Base-by-base conservation (phyloP, 257 asterid genomes). In the Jaltomata sinuosa region DNA sequence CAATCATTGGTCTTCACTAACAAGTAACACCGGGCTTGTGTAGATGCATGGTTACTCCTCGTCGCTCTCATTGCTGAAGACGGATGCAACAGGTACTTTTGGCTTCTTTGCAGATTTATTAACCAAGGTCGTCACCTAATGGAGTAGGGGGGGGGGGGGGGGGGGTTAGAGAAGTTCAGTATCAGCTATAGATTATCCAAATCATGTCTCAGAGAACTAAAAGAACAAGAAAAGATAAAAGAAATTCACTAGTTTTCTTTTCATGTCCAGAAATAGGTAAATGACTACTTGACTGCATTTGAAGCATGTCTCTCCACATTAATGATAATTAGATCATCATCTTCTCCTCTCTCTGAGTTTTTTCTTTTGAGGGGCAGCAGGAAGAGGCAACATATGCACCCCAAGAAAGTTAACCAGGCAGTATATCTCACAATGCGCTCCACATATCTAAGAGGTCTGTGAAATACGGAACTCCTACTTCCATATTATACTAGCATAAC, bases 61-160 rank as follows among this genome's bases (percentile, higher is more conserved):
- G 32, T 96, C 99, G 71, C 98, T 96, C 40, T 92, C 97, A 32
- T 92, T 86, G 84, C 88, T 82, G 81, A 96, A 96, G 84, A 92
- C 95, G 2, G 97, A 91, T 79, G 97, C 97, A 87, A 93, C 84
- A n/a, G 92, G 80, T 50, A 78, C 90, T 89, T 92, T 96, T 14
- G 94, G 95, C 94, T 92, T 96, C 94, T 92, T 94, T 19, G 89
- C 85, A 31, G 93, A 72, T 72, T 69, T 92, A 47, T 88, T 85
- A 10, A 74, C 85, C 25, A 89, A 78, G 86, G 83, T 89, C 94
- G 93, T 95, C 86, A 21, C 82, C 88, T 88, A 84, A 83, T 18
- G 79, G 85, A 53, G 69, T 67, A 4, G 80, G 65, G 36, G 67
- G 25, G 19, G 5, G 78, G 19, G 31, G 15, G 10, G 0, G 42